Conservation (phyloP, 192 early-diverging fungal species). For the Linnemannia schmuckeri region DNA sequence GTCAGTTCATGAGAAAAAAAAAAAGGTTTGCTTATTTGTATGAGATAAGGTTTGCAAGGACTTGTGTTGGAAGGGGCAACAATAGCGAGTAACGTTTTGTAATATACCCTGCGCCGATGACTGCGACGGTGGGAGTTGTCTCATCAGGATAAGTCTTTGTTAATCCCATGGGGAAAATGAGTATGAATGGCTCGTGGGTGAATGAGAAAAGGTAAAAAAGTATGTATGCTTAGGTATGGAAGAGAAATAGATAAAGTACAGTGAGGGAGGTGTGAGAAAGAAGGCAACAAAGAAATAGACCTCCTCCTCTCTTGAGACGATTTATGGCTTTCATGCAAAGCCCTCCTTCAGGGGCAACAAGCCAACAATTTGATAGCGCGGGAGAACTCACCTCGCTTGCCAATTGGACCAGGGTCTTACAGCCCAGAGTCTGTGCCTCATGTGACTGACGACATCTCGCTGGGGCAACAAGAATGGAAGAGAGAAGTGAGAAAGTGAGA, state of each 20-base stretch:
- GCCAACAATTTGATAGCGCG: too few species aligned
- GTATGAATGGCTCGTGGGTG: background rate
- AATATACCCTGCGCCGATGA: slow-evolving; percentile 48
- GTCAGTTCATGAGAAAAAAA: background rate
- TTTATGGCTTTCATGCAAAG: background rate
- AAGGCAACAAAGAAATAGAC: too few species aligned
- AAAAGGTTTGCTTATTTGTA: background rate
- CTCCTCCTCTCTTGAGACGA: background rate
- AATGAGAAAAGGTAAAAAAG: background rate
- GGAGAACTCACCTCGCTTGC: too few species aligned
- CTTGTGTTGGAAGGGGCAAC: background rate
- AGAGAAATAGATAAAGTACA: background rate
- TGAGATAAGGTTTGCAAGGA: background rate
- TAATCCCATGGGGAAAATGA: slow-evolving; percentile 10
- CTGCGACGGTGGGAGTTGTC: slow-evolving; percentile 34
- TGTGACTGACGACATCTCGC: too few species aligned
- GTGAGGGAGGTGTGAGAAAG: too few species aligned
- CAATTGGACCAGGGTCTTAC: too few species aligned
- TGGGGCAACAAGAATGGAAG: too few species aligned
- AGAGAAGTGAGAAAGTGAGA: too few species aligned
- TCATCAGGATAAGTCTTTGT: slow-evolving; percentile 41
- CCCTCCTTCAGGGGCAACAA: background rate
- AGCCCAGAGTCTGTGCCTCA: too few species aligned
- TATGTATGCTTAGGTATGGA: background rate
- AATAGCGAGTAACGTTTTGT: background rate